Evolutionary conservation across 2,329 filamentous ascomycete genomes (phyloP).

Genomic region (Calycina herbarum): DNA sequence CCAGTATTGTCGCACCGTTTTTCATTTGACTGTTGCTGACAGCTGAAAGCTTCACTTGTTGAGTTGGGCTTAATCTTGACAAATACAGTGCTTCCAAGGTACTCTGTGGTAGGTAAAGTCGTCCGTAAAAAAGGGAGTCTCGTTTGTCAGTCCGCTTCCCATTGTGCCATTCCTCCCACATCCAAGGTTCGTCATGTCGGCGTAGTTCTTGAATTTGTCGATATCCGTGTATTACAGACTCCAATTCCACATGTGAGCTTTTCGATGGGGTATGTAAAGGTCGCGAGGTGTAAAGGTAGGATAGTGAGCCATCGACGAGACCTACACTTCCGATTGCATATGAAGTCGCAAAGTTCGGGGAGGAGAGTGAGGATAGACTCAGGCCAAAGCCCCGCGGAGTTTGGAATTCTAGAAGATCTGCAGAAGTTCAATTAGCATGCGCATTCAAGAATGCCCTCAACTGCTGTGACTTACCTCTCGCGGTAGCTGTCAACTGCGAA

Average conservation of each 20-base stretch:
- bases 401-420: conserved; percentile 83
- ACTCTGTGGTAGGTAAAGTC: conserved; percentile 79
- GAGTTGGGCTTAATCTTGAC: conserved; percentile 71
- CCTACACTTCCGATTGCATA: conserved; percentile 89
- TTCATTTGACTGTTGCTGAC: conserved; percentile 71
- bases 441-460: neutral
- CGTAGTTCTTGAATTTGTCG: conserved; percentile 69
- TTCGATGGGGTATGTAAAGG: conserved; percentile 67
- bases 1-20: conserved; percentile 75
- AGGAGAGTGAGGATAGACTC: conserved; percentile 86
- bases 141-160: conserved; percentile 51
- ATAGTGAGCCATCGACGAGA: conserved; percentile 93
- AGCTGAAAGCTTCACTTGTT: conserved; percentile 77
- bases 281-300: conserved; percentile 91
- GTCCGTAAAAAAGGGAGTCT: conserved; percentile 69
- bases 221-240: conserved; percentile 79
- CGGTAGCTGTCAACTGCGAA: conserved; percentile 78
- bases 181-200: conserved; percentile 49
- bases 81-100: conserved; percentile 85
- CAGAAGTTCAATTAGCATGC: neutral
- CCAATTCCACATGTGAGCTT: conserved; percentile 75
- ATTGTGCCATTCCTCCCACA: conserved; percentile 55
- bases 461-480: conserved; percentile 59
- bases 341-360: conserved; percentile 89
- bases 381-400: conserved; percentile 83